Evolutionary conservation across 345 rosid genomes (phyloP).

Genomic region (Psidium guajava): DNA sequence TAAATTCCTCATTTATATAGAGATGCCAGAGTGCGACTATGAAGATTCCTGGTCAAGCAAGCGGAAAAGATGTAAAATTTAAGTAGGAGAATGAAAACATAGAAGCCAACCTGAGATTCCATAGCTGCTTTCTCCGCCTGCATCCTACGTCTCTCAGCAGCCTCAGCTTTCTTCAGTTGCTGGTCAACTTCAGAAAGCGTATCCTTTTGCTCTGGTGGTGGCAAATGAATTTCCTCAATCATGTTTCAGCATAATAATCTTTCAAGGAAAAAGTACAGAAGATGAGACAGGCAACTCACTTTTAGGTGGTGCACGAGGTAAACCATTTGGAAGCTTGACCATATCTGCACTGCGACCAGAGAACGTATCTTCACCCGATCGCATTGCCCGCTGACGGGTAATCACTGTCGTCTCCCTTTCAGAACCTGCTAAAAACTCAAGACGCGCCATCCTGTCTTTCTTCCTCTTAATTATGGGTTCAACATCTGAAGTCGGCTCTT

Average conservation of each 20-base stretch:
- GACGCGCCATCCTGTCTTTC: conserved; percentile 36
- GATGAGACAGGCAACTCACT: conserved; percentile 27
- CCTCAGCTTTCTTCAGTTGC: conserved; percentile 85
- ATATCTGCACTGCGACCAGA: conserved; percentile 20
- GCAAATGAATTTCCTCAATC: not conserved
- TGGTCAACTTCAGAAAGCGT: conserved; percentile 71
- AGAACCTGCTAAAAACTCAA: conserved; percentile 37
- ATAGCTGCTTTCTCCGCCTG: conserved; percentile 84
- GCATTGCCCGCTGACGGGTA: conserved; percentile 85
- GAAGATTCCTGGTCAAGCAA: not conserved
- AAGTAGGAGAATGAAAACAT: not conserved
- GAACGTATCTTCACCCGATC: conserved; percentile 56
- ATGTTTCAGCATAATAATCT: not conserved
- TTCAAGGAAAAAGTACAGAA: not conserved
- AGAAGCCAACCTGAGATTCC: conserved; percentile 65
- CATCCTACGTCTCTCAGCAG: conserved; percentile 79
- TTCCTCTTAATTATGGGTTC: conserved; percentile 17
- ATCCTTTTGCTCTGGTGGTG: conserved; percentile 64
- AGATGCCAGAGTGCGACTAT: not conserved
- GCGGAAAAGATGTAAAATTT: not conserved
- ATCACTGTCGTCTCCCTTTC: conserved; percentile 59
- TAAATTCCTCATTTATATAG: not conserved
- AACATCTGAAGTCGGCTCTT: not conserved
- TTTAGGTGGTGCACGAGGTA: conserved; percentile 87
- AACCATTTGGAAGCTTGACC: conserved; percentile 81